phyloP scores from a whole-genome alignment of 2,329 filamentous ascomycete species.

The Penicillium psychrosexuale region DNA sequence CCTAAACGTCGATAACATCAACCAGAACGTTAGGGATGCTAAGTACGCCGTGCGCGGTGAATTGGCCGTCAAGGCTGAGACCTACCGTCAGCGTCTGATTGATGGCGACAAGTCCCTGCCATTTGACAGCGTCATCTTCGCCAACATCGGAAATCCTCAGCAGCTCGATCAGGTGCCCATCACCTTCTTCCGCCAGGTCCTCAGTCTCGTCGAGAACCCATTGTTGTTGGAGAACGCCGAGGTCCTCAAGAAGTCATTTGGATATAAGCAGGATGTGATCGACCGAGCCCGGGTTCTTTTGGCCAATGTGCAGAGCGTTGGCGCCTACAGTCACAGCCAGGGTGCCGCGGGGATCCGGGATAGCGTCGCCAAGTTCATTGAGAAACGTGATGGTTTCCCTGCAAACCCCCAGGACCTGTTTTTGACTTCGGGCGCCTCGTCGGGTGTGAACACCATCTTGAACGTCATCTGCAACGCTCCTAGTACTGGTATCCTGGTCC shows the following conservation, averaged over 20 bases:
- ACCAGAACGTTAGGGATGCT: conserved; percentile 78
- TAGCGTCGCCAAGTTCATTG: conserved; percentile 88
- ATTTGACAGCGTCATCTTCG: conserved; percentile 87
- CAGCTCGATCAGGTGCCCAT: conserved; percentile 99
- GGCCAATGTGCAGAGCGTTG: conserved; percentile 81
- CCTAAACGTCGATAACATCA: conserved; percentile 83
- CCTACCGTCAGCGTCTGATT: conserved; percentile 72
- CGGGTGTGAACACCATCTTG: conserved; percentile 90
- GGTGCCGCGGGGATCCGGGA: conserved; percentile 82
- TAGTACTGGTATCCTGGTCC: conserved; percentile 80
- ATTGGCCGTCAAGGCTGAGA: conserved; percentile 87
- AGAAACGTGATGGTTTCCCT: conserved; percentile 85
- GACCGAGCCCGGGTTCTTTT: conserved; percentile 78
- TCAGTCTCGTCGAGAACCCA: conserved; percentile 90
- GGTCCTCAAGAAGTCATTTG: conserved; percentile 69
- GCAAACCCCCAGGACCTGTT: conserved; percentile 80
- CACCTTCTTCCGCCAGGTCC: conserved; percentile 97
- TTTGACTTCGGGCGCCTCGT: conserved; percentile 85
- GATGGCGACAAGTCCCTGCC: conserved; percentile 60
- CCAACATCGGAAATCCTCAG: conserved; percentile 98
- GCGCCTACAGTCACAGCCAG: conserved; percentile 92
- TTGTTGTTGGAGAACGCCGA: conserved; percentile 76
- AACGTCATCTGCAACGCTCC: conserved; percentile 79
- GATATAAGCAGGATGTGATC: conserved; percentile 87
- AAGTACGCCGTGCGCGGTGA: conserved; percentile 97